Conservation (phyloP, 2,329 filamentous ascomycete genomes). For the Apiospora marii region DNA sequence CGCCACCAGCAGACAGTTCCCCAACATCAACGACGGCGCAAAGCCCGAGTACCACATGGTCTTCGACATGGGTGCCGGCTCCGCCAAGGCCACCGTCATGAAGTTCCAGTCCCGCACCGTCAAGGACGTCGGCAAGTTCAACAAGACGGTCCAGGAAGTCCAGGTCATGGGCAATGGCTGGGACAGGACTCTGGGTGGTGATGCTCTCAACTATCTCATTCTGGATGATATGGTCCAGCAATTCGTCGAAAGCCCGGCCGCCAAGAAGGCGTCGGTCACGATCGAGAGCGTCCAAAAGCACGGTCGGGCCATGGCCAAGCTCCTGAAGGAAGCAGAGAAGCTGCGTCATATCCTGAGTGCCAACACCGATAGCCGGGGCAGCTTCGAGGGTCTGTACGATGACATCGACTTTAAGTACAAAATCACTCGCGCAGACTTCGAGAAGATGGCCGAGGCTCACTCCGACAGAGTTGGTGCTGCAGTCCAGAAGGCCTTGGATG, state of each 20-base stretch:
- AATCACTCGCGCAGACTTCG: conserved; percentile 80
- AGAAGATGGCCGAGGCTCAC: conserved; percentile 75
- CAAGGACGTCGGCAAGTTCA: conserved; percentile 91
- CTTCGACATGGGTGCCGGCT: conserved; percentile 98
- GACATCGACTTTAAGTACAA: conserved; percentile 95
- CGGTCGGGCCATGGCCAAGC: conserved; percentile 84
- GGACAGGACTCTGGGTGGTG: conserved; percentile 90
- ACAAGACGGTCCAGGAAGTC: conserved; percentile 98
- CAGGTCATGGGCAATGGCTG: conserved; percentile 85
- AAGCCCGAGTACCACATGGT: conserved; percentile 93
- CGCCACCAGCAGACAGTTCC: conserved; percentile 89
- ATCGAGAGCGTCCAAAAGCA: conserved; percentile 72
- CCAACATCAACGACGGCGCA: conserved; percentile 79
- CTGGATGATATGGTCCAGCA: conserved; percentile 86
- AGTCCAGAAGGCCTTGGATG: conserved; percentile 76
- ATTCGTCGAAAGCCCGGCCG: conserved; percentile 75
- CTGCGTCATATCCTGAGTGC: conserved; percentile 90
- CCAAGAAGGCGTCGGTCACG: conserved; percentile 70
- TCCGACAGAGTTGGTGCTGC: conserved; percentile 72
- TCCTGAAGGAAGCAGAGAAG: conserved; percentile 92
- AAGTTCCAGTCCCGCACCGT: conserved; percentile 88
- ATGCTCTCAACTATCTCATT: conserved; percentile 86
- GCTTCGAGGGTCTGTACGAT: conserved; percentile 89
- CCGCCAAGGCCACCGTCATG: conserved; percentile 87
- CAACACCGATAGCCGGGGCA: conserved; percentile 81